Evolutionary conservation across 352 stramenopile genomes (phyloP).

Genomic region (Phytopythium montanum): DNA sequence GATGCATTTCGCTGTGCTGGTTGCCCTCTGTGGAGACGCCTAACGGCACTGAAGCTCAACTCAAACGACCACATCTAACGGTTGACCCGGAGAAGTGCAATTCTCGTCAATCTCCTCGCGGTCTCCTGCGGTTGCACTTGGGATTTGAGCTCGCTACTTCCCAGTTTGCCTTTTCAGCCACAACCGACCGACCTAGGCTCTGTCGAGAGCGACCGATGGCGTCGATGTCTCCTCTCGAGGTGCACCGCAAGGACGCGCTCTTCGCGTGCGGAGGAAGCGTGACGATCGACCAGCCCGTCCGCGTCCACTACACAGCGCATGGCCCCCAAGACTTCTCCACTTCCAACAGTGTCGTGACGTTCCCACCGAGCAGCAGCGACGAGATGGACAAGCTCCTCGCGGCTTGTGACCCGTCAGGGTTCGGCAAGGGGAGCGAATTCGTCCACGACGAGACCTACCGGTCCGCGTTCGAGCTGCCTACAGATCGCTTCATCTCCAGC

Average conservation of each 20-base stretch:
- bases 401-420: neutral
- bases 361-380: neutral
- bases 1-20: too few relatives aligned
- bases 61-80: too few relatives aligned
- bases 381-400: neutral
- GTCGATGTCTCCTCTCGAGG: neutral
- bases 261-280: neutral
- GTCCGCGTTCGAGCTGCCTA: neutral
- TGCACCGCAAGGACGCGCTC: neutral
- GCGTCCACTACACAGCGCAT: neutral
- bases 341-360: neutral
- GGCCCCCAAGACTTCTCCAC: too few relatives aligned
- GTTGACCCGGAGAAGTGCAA: too few relatives aligned
- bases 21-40: too few relatives aligned
- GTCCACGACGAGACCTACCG: neutral
- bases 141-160: too few relatives aligned
- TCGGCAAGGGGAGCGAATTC: slow-evolving; percentile 1
- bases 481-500: neutral
- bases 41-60: too few relatives aligned
- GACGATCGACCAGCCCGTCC: neutral
- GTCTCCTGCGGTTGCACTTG: too few relatives aligned
- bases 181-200: too few relatives aligned
- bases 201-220: neutral
- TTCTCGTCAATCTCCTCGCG: too few relatives aligned
- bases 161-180: too few relatives aligned